Conservation (phyloP, 164 flowering plant species). For the Malania oleifera region DNA sequence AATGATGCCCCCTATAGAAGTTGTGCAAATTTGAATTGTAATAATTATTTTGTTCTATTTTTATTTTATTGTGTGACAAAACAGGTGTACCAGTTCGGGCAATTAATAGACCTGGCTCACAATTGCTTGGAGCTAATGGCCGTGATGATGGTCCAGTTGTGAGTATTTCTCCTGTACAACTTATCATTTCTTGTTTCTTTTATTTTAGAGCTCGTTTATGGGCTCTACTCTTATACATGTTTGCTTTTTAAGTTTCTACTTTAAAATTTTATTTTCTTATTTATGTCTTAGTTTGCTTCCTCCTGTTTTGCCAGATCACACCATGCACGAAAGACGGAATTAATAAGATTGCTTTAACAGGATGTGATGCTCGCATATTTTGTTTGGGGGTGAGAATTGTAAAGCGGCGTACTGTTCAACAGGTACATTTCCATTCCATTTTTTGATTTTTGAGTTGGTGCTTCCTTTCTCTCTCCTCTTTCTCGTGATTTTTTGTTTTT, state of each 20-base stretch:
- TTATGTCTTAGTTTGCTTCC: conserved; percentile 1
- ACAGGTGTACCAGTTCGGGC: conserved; percentile 77
- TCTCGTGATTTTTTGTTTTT: too few relatives aligned
- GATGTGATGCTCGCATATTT: conserved; percentile 86
- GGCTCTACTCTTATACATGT: not conserved
- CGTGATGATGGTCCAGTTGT: conserved; percentile 98
- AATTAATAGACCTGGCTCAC: conserved; percentile 88
- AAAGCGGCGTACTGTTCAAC: conserved; percentile 67
- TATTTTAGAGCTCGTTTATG: not conserved
- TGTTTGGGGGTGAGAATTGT: conserved; percentile 92
- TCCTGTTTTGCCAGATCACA: conserved; percentile 57
- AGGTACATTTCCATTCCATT: conserved; percentile 37
- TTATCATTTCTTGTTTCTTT: not conserved
- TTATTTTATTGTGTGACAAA: not conserved
- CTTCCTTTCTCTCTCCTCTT: too few relatives aligned
- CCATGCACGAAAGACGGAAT: conserved; percentile 69
- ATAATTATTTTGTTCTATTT: not conserved
- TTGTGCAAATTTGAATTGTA: not conserved
- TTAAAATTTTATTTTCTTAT: not conserved
- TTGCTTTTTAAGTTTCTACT: too few relatives aligned
- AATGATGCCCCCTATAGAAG: not conserved
- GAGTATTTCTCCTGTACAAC: conserved; percentile 30
- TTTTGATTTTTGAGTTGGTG: not conserved
- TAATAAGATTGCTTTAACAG: conserved; percentile 65
- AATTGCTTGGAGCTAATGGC: conserved; percentile 86